Evolutionary conservation across 306 rosid genomes (phyloP), one percentile per base, ranked within the genome.

Genomic region (Corylus heterophylla): DNA sequence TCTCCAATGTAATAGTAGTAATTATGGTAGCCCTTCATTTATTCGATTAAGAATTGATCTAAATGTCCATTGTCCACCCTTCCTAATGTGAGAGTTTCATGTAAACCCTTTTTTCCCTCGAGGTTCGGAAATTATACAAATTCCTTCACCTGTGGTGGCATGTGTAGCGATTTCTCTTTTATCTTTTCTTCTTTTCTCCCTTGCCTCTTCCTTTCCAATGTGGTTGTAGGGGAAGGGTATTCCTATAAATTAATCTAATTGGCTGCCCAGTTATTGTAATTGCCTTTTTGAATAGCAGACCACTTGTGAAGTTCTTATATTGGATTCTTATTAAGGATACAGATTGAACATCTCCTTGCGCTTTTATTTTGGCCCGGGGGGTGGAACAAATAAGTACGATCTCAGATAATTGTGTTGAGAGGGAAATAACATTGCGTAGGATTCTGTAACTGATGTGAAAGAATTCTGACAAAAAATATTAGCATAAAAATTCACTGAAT

Each of bases 341-440:
- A 58, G 66, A 12, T 0, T 25, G 66, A 11, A 6, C 37, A 25
- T 25, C 66, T 59, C 31, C 20, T 58, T 22, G 16, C 12, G 37
- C 14, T 17, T 42, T 42, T 42, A 0, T 42, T 42, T 42, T 42
- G 45, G 45, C 45, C 7, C 0, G 45, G 45, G 45, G 45, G 8
- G 45, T 42, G 45, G 45, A 42, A 42, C 45, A 6, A 42, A 42
- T 42, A 42, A 55, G 18, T 51, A 17, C 2, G 55, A 0, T 51
- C 55, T 51, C 55, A 14, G 16, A 17, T 27, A 55, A 7, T 55
- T 10, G 25, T 54, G 22, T 54, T n/a, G 61, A 54, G 44, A 39
- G 44, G 4, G 61, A 54, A 54, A 18, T 17, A 20, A 54, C 17
- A 18, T 54, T 18, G 91, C 7, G 77, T 63, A n/a, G n/a, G 27